Base-by-base conservation (phyloP, 2,329 filamentous ascomycete species). In the Blastomyces silverae region DNA sequence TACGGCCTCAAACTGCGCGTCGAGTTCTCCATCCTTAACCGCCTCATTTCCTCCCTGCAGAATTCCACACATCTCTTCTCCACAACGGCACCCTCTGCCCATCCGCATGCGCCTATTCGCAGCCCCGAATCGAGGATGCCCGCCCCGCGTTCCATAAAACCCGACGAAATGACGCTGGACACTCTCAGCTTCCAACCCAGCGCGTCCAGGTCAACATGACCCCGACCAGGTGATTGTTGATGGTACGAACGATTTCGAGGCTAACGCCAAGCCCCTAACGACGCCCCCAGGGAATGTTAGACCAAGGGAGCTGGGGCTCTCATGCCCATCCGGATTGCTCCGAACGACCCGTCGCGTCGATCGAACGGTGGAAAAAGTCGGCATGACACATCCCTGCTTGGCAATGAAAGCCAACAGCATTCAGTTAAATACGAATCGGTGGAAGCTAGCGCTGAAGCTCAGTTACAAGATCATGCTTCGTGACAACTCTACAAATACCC, bases 21-120 rank as follows among this genome's bases (percentile, higher is more conserved):
- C 20, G 84, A 85, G 70, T 79, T 80, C 67, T 79, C 80, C 42
- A 79, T 85, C 56, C 73, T 85, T n/a, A 74, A 81, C 25, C 75
- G 76, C 67, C 70, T 79, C 13, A 62, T 62, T 6, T 13, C 48
- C 22, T 52, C 48, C 10, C 22, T 52, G 48, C 48, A 28, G 22
- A 52, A 17, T 15, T 28, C 48, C 11, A 52, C 48, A 15, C 48
- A 52, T 3, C 10, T 52, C 5, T 52, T 52, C 48, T 52, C 48
- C 22, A 15, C 48, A 5, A 28, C 31, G 31, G 4, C 48, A 28
- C 48, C 48, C 15, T 28, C 48, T 1, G 2, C 8, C 48, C 22
- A 28, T 13, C 48, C 3, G 48, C 48, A 15, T 52, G 25, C 22
- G 10, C 3, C 48, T 5, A 22, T 13, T 28, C 48, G n/a, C 22